These are phyloP conservation scores for Pseudozyma hubeiensis DNA, from an alignment of 1,284 basidiomycete genomes.

Conservation along the genomic window DNA sequence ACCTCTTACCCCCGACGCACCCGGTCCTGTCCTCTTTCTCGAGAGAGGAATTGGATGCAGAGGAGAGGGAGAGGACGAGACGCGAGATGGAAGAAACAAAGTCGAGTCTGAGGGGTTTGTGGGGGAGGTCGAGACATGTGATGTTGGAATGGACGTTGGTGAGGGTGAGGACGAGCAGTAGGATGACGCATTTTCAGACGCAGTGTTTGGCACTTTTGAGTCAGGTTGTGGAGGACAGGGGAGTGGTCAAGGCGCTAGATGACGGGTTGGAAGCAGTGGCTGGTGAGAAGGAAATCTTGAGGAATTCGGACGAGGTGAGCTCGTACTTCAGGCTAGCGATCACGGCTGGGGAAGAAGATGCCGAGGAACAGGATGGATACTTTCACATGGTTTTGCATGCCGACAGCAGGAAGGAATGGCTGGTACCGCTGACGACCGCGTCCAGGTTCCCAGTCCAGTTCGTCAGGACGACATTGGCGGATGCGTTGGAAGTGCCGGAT, in stretches of 20 bases:
- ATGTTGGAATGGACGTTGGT: conserved; percentile 50
- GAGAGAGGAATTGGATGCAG: conserved; percentile 2
- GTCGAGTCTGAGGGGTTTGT: conserved; percentile 22
- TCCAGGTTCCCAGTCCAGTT: conserved; percentile 42
- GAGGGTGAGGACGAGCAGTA: conserved; percentile 29
- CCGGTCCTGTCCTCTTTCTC: background rate
- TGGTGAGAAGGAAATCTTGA: background rate
- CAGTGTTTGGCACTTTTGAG: conserved; percentile 53
- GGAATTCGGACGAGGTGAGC: background rate
- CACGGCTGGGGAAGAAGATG: background rate
- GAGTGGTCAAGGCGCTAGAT: conserved; percentile 9
- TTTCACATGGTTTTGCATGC: conserved; percentile 17
- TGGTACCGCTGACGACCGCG: conserved; percentile 16
- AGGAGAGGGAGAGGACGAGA: conserved; percentile 10
- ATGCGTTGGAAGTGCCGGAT: conserved; percentile 44
- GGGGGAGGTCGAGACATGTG: conserved; percentile 22
- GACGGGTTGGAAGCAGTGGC: background rate
- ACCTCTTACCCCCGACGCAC: conserved; percentile 18
- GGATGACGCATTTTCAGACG: conserved; percentile 61
- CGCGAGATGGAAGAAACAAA: conserved; percentile 44
- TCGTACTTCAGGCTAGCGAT: conserved; percentile 25
- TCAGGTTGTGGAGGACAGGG: background rate
- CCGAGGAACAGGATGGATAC: conserved; percentile 31
- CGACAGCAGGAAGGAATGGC: conserved; percentile 16
- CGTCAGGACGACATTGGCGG: conserved; percentile 45